Conservation (phyloP, 106 monocot genomes). For the Alisma plantagoaquatica region DNA sequence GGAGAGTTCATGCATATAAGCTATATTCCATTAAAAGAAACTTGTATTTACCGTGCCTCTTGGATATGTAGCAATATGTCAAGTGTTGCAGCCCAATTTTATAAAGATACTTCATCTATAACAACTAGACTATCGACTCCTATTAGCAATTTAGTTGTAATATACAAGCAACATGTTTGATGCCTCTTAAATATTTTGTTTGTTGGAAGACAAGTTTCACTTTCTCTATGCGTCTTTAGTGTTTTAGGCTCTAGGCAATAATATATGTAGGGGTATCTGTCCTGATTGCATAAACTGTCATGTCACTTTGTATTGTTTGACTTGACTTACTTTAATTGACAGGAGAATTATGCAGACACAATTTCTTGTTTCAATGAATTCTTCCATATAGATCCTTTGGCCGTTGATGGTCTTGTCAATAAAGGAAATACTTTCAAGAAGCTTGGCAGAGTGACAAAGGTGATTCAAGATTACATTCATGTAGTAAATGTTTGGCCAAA, state of each 20-base stretch:
- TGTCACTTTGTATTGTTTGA: no score
- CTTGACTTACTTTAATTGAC: conserved; percentile 1
- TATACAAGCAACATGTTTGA: conserved; percentile 91
- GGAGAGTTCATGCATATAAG: no score
- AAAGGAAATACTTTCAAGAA: conserved; percentile 97
- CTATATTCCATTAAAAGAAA: background rate
- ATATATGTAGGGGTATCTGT: no score
- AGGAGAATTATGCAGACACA: conserved; percentile 90
- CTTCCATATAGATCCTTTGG: conserved; percentile 84
- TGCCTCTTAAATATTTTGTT: no score
- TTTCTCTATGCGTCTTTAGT: no score
- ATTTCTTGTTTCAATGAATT: conserved; percentile 95
- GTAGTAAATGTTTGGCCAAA: conserved; percentile 73
- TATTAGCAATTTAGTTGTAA: conserved; percentile 82
- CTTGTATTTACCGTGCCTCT: background rate
- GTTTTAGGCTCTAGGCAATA: no score
- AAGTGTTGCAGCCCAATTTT: conserved; percentile 60
- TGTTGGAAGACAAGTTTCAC: no score
- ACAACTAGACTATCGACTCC: conserved; percentile 89
- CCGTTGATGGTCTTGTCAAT: conserved; percentile 94
- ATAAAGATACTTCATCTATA: conserved; percentile 71
- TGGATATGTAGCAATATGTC: conserved; percentile 62
- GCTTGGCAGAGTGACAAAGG: conserved; percentile 85
- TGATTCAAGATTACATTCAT: conserved; percentile 87
- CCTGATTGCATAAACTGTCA: no score